Percentiles rank a stretch among this genome's conserved stretches.
These are phyloP conservation scores for Umbelopsis sp. DNA, from an alignment of 192 early-diverging fungal genomes.

Conservation along the genomic window DNA sequence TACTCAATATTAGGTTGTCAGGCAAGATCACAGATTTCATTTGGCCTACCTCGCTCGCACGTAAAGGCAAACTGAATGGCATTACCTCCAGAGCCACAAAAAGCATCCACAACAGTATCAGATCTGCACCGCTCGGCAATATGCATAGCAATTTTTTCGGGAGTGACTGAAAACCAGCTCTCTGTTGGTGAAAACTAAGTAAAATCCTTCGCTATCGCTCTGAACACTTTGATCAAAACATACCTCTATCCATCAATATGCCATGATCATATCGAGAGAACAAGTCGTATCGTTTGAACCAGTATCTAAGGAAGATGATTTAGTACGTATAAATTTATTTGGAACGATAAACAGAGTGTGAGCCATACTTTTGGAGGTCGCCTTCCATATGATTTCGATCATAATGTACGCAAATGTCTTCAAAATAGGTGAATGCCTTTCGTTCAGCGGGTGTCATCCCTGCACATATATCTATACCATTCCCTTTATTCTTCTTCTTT, in stretches of 20 bases:
- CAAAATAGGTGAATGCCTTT: background rate
- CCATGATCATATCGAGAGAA: constrained; percentile 89
- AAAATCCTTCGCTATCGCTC: background rate
- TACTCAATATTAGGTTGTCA: background rate
- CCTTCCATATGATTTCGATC: background rate
- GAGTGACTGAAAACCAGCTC: constrained; percentile 96
- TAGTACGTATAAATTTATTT: background rate
- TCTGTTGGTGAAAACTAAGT: constrained; percentile 43
- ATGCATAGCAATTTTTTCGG: constrained; percentile 83
- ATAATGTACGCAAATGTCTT: background rate
- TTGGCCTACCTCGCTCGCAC: constrained; percentile 67
- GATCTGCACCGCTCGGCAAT: constrained; percentile 69
- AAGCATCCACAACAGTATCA: constrained; percentile 83
- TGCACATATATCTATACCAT: background rate
- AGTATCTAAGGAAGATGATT: constrained; percentile 68
- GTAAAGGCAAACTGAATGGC: constrained; percentile 93
- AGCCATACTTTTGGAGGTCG: background rate
- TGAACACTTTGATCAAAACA: background rate
- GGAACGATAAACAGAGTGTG: background rate
- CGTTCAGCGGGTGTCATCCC: background rate
- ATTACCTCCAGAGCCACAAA: constrained; percentile 97
- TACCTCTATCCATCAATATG: constrained; percentile 82
- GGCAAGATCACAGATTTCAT: background rate
- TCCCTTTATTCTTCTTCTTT: background rate
- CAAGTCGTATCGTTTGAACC: constrained; percentile 76